Percentiles rank a stretch among this genome's conserved stretches.
phyloP scores from a whole-genome alignment of 2,329 filamentous ascomycete species.

The Setomelanomma holmii region DNA sequence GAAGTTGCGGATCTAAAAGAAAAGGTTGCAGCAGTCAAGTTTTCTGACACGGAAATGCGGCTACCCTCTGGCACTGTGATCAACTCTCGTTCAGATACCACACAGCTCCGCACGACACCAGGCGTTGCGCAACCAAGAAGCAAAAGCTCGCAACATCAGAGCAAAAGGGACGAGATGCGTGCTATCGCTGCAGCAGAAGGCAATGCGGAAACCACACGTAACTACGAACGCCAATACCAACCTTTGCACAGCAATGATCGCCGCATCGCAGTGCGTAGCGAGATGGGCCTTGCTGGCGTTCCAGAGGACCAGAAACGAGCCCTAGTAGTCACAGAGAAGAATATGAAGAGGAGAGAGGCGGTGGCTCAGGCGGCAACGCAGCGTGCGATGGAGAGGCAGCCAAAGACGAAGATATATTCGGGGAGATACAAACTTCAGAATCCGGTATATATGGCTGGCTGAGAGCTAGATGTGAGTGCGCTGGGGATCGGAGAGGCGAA shows the following conservation, averaged over 20 bases:
- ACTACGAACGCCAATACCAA: neutral
- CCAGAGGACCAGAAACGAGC: constrained; percentile 19
- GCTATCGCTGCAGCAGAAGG: constrained; percentile 3
- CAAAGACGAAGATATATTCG: constrained; percentile 15
- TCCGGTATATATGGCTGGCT: constrained; percentile 16
- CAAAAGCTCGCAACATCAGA: constrained; percentile 10
- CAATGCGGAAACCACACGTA: neutral
- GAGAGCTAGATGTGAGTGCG: too few species aligned
- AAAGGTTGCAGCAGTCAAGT: constrained; percentile 2
- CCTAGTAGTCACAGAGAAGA: constrained; percentile 22
- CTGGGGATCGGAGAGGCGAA: too few species aligned
- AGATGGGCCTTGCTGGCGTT: constrained; percentile 24
- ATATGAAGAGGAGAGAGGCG: constrained; percentile 22
- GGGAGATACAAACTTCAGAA: constrained; percentile 7
- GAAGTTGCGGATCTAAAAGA: constrained; percentile 1
- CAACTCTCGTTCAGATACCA: constrained; percentile 15
- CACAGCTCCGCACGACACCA: constrained; percentile 13
- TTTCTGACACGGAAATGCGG: constrained; percentile 22
- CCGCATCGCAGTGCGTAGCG: constrained; percentile 23
- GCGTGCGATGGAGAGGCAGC: constrained; percentile 15
- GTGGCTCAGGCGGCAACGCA: constrained; percentile 16
- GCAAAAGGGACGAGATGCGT: constrained; percentile 8
- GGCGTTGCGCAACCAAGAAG: constrained; percentile 12
- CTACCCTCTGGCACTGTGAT: constrained; percentile 25
- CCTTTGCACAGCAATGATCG: constrained; percentile 9